Percentiles rank a stretch among this genome's conserved stretches.
Evolutionary conservation across 192 early-diverging fungal genomes (phyloP).

Genomic region (Mortierella alpina): DNA sequence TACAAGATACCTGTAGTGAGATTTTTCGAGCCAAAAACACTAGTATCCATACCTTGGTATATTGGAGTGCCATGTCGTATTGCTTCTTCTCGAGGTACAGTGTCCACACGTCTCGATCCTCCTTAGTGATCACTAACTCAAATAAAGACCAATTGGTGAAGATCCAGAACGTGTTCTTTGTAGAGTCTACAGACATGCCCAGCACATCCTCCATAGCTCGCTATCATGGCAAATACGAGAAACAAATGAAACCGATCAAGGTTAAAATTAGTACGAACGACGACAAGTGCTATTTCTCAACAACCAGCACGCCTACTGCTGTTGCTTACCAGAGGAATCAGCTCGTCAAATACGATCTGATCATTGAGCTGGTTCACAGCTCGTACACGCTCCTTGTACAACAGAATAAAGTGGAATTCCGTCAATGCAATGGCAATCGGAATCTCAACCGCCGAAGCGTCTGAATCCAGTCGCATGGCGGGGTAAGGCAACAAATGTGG

Average conservation of each 20-base stretch:
- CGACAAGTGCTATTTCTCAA: not conserved
- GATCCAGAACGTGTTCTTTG: slow-evolving; percentile 92
- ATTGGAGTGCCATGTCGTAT: slow-evolving; percentile 85
- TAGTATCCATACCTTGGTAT: slow-evolving; percentile 71
- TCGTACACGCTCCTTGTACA: slow-evolving; percentile 81
- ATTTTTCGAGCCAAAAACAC: not conserved
- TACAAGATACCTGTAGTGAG: not conserved
- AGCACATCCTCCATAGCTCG: slow-evolving; percentile 69
- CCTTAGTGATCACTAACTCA: slow-evolving; percentile 91
- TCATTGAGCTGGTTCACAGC: slow-evolving; percentile 85
- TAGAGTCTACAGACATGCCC: slow-evolving; percentile 77
- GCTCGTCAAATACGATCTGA: slow-evolving; percentile 86
- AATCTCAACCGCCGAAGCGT: slow-evolving; percentile 56
- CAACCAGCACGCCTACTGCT: not conserved
- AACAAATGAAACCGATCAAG: not conserved
- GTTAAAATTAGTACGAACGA: slow-evolving; percentile 1
- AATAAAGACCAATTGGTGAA: slow-evolving; percentile 85
- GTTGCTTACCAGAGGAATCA: slow-evolving; percentile 71
- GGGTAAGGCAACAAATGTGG: slow-evolving; percentile 88
- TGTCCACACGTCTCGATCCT: slow-evolving; percentile 95
- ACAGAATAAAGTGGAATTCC: slow-evolving; percentile 89
- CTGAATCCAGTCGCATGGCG: slow-evolving; percentile 51
- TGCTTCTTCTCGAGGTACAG: slow-evolving; percentile 84
- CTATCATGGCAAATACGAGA: slow-evolving; percentile 39
- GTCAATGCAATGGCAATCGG: slow-evolving; percentile 86